Evolutionary conservation across 2,329 filamentous ascomycete genomes (phyloP), one percentile per base, ranked within the genome.

Genomic region (Cercospora nicotianae): DNA sequence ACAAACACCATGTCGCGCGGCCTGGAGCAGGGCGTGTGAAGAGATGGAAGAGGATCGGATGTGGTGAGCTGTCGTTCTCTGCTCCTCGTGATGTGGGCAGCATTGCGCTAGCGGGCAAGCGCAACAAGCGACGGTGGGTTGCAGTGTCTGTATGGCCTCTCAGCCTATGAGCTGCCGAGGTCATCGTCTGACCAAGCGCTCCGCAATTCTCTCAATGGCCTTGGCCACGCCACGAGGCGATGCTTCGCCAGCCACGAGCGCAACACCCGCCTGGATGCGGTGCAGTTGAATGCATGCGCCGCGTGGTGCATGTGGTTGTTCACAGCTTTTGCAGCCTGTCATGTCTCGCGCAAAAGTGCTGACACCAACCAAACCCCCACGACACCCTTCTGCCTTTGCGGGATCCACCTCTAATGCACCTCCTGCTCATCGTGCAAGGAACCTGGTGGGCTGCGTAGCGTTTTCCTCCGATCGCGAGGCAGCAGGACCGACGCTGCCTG

Each of bases 141-240:
- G 57, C 42, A 26, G 31, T 23, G 20, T 31, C 13, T 28, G 48
- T 16, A 66, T 63, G 60, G 64, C 45, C 58, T 45, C 26, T 55
- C 66, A 61, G 66, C 66, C 53, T 60, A 64, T 64, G 23, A 61
- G 39, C 61, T 31, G 42, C 60, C 60, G 53, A 39, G 42, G 53
- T 55, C 30, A 36, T 53, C 20, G 64, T 61, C 53, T 64, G 55
- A 60, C 60, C 61, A 55, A 55, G 45, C 59, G n/a, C 30, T 57
- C 4, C 53, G 53, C 33, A 16, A 39, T 39, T 39, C 33, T 39
- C 13, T 16, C 20, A 28, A 16, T 26, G 13, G 20, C 13, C 51
- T 55, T n/a, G 20, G 51, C 51, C 51, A 26, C 20, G 51, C 51
- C 51, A 55, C 51, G 51, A 30, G 26, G 33, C 33, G 33, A 39